These are phyloP conservation scores for Penicillium dipodomyicola DNA, from an alignment of 495 filamentous ascomycete species.

Conservation along the genomic window DNA sequence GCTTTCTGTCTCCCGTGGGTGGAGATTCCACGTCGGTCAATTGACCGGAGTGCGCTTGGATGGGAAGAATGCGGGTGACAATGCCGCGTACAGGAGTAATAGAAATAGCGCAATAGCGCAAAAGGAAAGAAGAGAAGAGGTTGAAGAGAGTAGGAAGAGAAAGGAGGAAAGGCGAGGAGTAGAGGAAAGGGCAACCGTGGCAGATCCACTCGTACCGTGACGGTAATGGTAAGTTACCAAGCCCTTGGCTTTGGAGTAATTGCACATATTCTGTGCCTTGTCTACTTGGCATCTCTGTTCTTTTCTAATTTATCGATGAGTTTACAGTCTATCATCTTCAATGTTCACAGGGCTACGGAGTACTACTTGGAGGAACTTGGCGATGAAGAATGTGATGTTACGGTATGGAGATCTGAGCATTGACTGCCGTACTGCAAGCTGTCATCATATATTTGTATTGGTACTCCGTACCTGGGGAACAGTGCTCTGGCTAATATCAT, in stretches of 20 bases:
- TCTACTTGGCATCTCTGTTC: background rate
- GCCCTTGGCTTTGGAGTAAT: constrained; percentile 9
- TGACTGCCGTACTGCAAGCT: background rate
- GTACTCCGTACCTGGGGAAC: background rate
- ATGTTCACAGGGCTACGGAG: too few relatives aligned
- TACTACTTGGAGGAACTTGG: background rate
- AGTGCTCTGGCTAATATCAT: background rate
- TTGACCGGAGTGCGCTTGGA: background rate
- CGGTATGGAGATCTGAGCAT: background rate
- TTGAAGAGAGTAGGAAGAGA: constrained; percentile 23
- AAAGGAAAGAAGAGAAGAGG: constrained; percentile 21
- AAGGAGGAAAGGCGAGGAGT: constrained; percentile 26
- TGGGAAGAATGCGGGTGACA: background rate
- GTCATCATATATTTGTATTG: background rate
- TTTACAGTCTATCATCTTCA: too few relatives aligned
- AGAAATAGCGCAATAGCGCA: constrained; percentile 12
- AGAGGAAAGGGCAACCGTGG: constrained; percentile 25
- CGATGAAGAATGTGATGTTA: background rate
- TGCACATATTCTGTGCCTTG: background rate
- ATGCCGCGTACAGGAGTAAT: background rate
- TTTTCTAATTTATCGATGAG: background rate
- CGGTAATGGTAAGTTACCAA: constrained; percentile 14
- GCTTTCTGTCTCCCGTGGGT: background rate
- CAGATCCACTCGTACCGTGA: constrained; percentile 12
- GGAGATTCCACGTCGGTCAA: background rate